phyloP scores from a whole-genome alignment of 495 filamentous ascomycete genomes.

The Penicillium ucsense region DNA sequence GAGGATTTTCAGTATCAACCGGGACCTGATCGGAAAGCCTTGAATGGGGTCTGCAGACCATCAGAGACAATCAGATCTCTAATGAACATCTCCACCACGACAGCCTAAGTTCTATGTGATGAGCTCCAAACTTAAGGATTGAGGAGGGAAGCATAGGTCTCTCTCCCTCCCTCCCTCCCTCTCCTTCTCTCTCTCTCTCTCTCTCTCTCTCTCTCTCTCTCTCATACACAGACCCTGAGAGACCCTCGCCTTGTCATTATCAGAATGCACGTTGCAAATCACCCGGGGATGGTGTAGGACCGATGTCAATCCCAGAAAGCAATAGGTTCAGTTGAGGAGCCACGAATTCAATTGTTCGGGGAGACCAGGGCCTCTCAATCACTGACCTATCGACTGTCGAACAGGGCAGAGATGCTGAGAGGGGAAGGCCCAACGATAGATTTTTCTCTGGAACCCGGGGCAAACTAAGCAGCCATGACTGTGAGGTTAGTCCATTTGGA shows the following conservation, averaged over 20 bases:
- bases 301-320: constrained; percentile 4
- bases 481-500: not conserved
- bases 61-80: too few relatives aligned
- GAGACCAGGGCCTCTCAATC: not conserved
- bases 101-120: too few relatives aligned
- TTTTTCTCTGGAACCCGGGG: not conserved
- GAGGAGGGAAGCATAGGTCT: not conserved
- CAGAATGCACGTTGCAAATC: not conserved
- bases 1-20: not conserved
- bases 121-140: not conserved
- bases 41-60: too few relatives aligned
- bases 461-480: constrained; percentile 1
- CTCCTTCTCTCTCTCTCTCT: too few relatives aligned
- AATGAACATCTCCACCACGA: too few relatives aligned
- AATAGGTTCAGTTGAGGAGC: not conserved
- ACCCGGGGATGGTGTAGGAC: constrained; percentile 12
- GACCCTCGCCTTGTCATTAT: not conserved
- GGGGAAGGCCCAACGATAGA: not conserved
- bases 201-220: too few relatives aligned
- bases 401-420: not conserved
- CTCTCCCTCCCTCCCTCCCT: too few relatives aligned
- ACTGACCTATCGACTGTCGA: not conserved
- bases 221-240: constrained; percentile 1
- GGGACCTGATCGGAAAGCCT: too few relatives aligned
- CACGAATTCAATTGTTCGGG: not conserved